Base-by-base conservation (phyloP, 371 early-diverging fungal species). In the Choanephora cucurbitarum region DNA sequence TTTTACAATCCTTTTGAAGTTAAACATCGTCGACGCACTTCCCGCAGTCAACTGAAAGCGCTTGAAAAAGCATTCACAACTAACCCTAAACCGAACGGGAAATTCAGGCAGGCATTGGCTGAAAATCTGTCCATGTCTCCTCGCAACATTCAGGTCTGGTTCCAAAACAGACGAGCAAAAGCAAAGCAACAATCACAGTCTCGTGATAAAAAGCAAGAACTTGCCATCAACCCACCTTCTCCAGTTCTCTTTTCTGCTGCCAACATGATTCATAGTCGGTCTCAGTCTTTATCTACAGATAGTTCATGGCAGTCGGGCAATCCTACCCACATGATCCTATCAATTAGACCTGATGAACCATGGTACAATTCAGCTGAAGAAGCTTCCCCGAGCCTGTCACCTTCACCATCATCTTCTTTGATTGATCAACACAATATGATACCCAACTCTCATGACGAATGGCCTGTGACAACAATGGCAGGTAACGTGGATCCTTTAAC, bases 101-200 rank as follows among this genome's bases (percentile, higher is more conserved):
- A 82, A n/a, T 65, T 86, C 46, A 81, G 95, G 39, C 84, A 83
- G 51, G 64, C 73, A 19, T 82, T 95, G 23, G 86, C 87, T 5
- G 73, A 73, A 34, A 75, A 88, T 57, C 70, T 94, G 14, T 79
- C 79, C 39, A 93, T 94, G 93, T 87, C 90, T 18, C 84, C 86
- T 17, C 82, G 94, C 44, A 81, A 83, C 7, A 89, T 95, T 13
- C 92, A 95, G 67, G 88, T 94, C 44, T 94, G 96, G 96, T 95
- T 95, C 74, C 96, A 95, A 65, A 95, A 95, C 77, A 81, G 91
- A 44, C 80, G 95, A 43, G 92, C 93, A 21, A 94, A 92, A 70
- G 77, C 73, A 42, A 83, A 83, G 64, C 70, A 60, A 17, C 60
- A 54, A 45, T 14, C 3, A 21, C 8, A 43, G 18, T n/a, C 7